Conservation (phyloP, 352 stramenopile genomes). For the Thalassiosira mediterranea region DNA sequence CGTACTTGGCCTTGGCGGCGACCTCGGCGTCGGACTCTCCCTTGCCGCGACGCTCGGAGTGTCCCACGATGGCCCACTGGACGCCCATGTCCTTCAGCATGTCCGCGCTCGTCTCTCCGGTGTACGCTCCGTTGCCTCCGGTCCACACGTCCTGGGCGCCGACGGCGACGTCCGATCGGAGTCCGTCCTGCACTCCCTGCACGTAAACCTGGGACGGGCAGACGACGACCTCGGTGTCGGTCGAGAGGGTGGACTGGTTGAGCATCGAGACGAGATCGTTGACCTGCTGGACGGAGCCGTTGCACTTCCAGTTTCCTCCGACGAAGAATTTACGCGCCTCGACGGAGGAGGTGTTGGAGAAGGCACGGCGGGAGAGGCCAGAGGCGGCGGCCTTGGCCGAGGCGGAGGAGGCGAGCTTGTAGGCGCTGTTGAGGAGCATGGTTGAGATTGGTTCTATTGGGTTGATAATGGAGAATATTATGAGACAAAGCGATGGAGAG, state of each 20-base stretch:
- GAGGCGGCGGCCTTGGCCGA: constrained; percentile 27
- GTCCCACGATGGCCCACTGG: constrained; percentile 95
- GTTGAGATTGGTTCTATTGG: too few species aligned
- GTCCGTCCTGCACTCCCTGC: constrained; percentile 75
- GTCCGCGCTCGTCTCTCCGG: constrained; percentile 96
- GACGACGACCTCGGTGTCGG: constrained; percentile 94
- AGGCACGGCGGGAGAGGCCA: constrained; percentile 40
- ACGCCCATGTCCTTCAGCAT: constrained; percentile 98
- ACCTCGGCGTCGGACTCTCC: constrained; percentile 91
- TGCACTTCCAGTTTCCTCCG: constrained; percentile 99
- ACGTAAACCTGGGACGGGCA: constrained; percentile 93
- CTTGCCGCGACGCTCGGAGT: constrained; percentile 93
- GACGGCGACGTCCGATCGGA: constrained; percentile 81
- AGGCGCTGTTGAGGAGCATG: constrained; percentile 40
- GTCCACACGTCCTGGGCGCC: constrained; percentile 94
- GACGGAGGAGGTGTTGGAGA: constrained; percentile 60
- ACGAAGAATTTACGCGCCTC: constrained; percentile 95
- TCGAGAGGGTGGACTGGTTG: constrained; percentile 77
- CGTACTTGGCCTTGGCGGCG: constrained; percentile 93
- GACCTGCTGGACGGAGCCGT: constrained; percentile 86
- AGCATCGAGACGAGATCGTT: constrained; percentile 84
- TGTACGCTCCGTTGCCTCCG: constrained; percentile 94
- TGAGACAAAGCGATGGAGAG: too few species aligned
- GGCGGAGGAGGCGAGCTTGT: constrained; percentile 27
- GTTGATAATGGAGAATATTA: too few species aligned